A percentile compares a stretch with the other conserved stretches of the same genome.
These are phyloP conservation scores for Dictyophora rubrovolvata DNA, from an alignment of 768 basidiomycete species.

Conservation along the genomic window DNA sequence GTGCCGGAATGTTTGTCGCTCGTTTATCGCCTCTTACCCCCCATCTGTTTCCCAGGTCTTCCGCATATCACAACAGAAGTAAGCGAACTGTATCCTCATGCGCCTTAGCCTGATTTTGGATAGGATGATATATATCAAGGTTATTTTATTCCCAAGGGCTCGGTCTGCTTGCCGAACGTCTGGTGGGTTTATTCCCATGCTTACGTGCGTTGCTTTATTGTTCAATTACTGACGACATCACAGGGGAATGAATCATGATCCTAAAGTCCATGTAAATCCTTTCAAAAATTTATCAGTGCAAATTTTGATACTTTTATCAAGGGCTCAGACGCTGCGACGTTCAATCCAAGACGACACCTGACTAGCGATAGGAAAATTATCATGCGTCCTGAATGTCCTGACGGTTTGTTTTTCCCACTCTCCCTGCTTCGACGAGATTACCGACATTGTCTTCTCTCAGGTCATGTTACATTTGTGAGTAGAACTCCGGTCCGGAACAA, in stretches of 20 bases:
- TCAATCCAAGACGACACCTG: background rate
- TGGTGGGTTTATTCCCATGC: background rate
- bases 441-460: background rate
- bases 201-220: too few relatives aligned
- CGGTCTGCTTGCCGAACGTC: background rate
- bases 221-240: too few relatives aligned
- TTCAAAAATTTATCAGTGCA: background rate
- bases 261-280: background rate
- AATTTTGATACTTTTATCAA: background rate
- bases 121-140: conserved; percentile 23
- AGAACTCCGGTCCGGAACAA: background rate
- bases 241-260: background rate
- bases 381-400: background rate
- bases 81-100: background rate
- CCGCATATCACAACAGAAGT: background rate
- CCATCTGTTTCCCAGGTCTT: background rate
- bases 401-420: background rate
- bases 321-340: background rate
- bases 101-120: background rate
- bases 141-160: conserved; percentile 23
- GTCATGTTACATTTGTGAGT: background rate
- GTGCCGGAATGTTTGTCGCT: background rate
- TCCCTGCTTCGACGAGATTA: background rate
- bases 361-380: background rate
- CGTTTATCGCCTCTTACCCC: background rate